These are phyloP conservation scores for Aspergillus fumigatus DNA, from an alignment of 2,329 filamentous ascomycete genomes.

Conservation along the genomic window DNA sequence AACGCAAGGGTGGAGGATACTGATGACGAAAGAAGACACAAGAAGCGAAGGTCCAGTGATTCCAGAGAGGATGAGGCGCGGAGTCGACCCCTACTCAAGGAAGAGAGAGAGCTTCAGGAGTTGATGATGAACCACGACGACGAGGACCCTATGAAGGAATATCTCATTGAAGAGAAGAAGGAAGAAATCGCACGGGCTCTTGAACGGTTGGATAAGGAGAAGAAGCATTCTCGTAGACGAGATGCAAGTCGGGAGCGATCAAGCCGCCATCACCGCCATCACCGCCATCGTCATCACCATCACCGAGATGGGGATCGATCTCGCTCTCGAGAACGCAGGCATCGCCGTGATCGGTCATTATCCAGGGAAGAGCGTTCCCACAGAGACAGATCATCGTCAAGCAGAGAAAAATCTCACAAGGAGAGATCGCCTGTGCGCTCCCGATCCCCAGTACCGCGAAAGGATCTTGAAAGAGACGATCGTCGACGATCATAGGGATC, in stretches of 20 bases:
- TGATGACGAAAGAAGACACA: constrained; percentile 34
- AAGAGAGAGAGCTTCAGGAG: constrained; percentile 73
- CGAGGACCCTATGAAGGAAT: constrained; percentile 96
- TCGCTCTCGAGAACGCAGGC: constrained; percentile 27
- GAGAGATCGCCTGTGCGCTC: constrained; percentile 25
- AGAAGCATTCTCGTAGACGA: constrained; percentile 33
- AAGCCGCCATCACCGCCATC: constrained; percentile 43
- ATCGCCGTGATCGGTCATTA: constrained; percentile 24
- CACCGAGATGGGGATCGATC: constrained; percentile 30
- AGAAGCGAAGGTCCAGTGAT: constrained; percentile 34
- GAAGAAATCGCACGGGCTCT: constrained; percentile 75
- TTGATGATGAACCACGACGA: constrained; percentile 80
- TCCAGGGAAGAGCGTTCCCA: constrained; percentile 20
- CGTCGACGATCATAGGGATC: constrained; percentile 18
- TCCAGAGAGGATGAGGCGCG: constrained; percentile 43
- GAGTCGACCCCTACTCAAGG: constrained; percentile 63
- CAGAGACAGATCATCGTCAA: constrained; percentile 21
- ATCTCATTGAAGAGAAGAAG: constrained; percentile 83
- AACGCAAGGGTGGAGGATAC: constrained; percentile 30
- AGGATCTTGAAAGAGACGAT: constrained; percentile 29
- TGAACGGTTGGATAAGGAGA: constrained; percentile 50
- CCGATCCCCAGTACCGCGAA: constrained; percentile 25
- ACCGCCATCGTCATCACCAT: constrained; percentile 44
- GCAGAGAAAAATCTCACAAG: constrained; percentile 24
- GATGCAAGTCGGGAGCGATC: constrained; percentile 35